These are phyloP conservation scores for Eragrostis tef DNA, from an alignment of 202 grass and related monocot species.

Conservation along the genomic window DNA sequence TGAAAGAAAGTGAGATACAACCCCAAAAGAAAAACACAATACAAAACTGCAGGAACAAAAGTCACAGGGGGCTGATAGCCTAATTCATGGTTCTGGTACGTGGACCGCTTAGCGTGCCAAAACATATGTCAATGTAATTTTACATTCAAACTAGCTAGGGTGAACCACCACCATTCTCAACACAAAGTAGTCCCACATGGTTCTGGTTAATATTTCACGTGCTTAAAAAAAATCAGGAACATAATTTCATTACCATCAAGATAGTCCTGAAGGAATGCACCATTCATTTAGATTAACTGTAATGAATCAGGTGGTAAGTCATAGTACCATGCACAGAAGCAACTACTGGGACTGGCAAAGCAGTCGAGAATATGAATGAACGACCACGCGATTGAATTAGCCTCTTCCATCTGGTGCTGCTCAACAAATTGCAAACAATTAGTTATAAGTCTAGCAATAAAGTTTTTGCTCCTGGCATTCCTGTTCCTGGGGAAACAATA, in stretches of 20 bases:
- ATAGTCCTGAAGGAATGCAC: not conserved
- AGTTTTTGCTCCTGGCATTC: not conserved
- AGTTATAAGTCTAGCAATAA: conserved; percentile 12
- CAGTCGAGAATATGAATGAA: conserved; percentile 92
- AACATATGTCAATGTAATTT: conserved; percentile 74
- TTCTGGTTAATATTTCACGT: conserved; percentile 77
- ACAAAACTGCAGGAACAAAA: too few relatives aligned
- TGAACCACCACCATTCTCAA: conserved; percentile 76
- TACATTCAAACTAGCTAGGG: conserved; percentile 70
- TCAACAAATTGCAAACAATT: conserved; percentile 49
- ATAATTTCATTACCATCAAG: conserved; percentile 10
- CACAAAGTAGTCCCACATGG: conserved; percentile 87
- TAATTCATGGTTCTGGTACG: too few relatives aligned
- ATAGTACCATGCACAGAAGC: conserved; percentile 82
- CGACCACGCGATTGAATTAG: conserved; percentile 89
- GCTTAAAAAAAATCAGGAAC: conserved; percentile 54
- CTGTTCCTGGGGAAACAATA: not conserved
- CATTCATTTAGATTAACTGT: conserved; percentile 26
- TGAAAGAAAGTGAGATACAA: too few relatives aligned
- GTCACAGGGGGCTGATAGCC: too few relatives aligned
- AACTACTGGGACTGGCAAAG: conserved; percentile 80
- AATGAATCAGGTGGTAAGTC: conserved; percentile 3
- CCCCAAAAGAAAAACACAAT: too few relatives aligned
- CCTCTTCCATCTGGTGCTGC: conserved; percentile 81
- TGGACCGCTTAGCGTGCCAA: conserved; percentile 68